These are phyloP conservation scores for Alternaria consortialis DNA, from an alignment of 2,329 filamentous ascomycete species.

Conservation along the genomic window DNA sequence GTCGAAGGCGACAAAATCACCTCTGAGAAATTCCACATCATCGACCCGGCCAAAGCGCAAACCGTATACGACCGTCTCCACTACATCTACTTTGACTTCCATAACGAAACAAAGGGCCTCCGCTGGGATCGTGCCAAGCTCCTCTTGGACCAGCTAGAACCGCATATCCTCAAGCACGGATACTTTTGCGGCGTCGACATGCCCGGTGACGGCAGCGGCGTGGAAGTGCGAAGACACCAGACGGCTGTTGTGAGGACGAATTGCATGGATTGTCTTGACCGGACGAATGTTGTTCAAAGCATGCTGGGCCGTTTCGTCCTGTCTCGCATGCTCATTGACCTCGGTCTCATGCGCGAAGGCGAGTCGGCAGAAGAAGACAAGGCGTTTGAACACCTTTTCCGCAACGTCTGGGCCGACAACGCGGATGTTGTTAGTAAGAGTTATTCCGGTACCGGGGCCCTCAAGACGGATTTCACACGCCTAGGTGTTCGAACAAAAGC, in stretches of 20 bases:
- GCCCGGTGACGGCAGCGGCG: conserved; percentile 74
- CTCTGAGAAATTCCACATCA: conserved; percentile 80
- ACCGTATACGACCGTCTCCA: conserved; percentile 84
- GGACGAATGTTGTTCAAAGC: conserved; percentile 97
- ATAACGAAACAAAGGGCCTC: conserved; percentile 95
- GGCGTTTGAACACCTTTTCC: conserved; percentile 88
- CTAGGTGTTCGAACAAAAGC: conserved; percentile 86
- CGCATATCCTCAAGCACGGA: conserved; percentile 78
- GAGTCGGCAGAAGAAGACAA: conserved; percentile 81
- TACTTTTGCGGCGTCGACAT: conserved; percentile 95
- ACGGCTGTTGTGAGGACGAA: conserved; percentile 94
- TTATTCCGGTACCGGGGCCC: conserved; percentile 93
- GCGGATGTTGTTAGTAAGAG: conserved; percentile 92
- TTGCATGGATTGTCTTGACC: conserved; percentile 98
- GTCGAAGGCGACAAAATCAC: conserved; percentile 71
- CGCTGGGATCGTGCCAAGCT: conserved; percentile 91
- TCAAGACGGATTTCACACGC: conserved; percentile 99
- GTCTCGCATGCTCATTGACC: conserved; percentile 85
- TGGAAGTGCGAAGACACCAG: conserved; percentile 84
- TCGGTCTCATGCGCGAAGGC: conserved; percentile 79
- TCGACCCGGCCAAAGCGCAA: conserved; percentile 69
- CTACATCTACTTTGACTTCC: conserved; percentile 98
- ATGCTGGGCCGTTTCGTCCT: conserved; percentile 92
- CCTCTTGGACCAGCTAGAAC: conserved; percentile 81
- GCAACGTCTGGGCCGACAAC: conserved; percentile 98